A percentile compares a stretch with the other conserved stretches of the same genome.
Evolutionary conservation across 768 basidiomycete species (phyloP).

Genomic region (Kondoa malvinella): DNA sequence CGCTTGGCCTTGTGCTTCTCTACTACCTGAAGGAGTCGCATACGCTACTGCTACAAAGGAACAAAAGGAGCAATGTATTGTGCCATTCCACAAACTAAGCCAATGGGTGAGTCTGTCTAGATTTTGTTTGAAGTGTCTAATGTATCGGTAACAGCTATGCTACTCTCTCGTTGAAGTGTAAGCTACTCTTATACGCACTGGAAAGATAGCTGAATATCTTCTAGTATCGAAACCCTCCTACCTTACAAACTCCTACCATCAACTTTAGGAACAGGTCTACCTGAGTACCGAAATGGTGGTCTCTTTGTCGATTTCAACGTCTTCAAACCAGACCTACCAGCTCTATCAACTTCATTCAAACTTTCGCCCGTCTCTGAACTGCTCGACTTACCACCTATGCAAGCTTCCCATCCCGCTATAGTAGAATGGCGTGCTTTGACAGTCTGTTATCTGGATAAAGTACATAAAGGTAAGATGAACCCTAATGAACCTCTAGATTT

Average conservation of each 20-base stretch:
- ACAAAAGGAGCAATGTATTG: conserved; percentile 41
- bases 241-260: conserved; percentile 66
- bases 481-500: too few relatives aligned
- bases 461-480: conserved; percentile 49
- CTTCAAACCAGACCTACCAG: conserved; percentile 46
- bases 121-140: neutral
- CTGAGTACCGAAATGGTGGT: conserved; percentile 83
- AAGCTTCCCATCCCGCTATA: conserved; percentile 69
- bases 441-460: conserved; percentile 77
- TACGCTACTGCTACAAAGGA: conserved; percentile 7
- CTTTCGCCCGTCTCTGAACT: conserved; percentile 31
- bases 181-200: neutral
- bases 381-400: conserved; percentile 46
- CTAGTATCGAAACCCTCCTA: conserved; percentile 51
- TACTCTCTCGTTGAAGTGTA: conserved; percentile 46
- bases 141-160: conserved; percentile 18
- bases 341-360: conserved; percentile 37
- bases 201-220: neutral
- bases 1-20: conserved; percentile 68
- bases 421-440: conserved; percentile 96
- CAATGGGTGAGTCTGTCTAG: conserved; percentile 60
- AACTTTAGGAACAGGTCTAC: conserved; percentile 76
- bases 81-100: conserved; percentile 91
- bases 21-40: conserved; percentile 22
- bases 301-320: conserved; percentile 71